Percentiles rank a stretch among this genome's conserved stretches.
phyloP scores from a whole-genome alignment of 441 rosid genomes.

The Melastoma candidum region DNA sequence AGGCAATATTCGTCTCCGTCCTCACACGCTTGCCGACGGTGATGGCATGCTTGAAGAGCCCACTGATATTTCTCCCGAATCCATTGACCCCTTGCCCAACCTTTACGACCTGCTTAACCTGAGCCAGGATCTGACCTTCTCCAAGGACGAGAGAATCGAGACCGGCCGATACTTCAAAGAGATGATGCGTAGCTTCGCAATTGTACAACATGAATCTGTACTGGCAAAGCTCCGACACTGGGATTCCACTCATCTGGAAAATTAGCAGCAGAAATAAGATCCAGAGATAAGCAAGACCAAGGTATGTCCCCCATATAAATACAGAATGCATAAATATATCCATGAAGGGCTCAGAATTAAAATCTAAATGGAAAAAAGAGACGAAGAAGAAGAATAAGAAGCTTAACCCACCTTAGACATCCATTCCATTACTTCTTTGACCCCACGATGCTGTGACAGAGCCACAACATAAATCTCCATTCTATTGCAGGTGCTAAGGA shows the following conservation, averaged over 20 bases:
- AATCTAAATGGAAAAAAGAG: not conserved
- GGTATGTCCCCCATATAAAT: no score
- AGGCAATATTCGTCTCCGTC: constrained; percentile 79
- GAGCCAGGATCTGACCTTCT: constrained; percentile 95
- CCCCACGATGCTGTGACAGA: constrained; percentile 90
- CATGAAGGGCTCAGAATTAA: not conserved
- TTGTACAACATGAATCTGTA: constrained; percentile 72
- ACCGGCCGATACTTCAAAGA: constrained; percentile 94
- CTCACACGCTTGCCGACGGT: constrained; percentile 88
- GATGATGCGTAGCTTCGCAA: constrained; percentile 77
- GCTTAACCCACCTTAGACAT: constrained; percentile 69
- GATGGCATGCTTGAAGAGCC: constrained; percentile 89
- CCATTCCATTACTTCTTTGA: constrained; percentile 97
- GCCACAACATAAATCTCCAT: constrained; percentile 98
- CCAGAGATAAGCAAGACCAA: not conserved
- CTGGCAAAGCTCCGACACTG: constrained; percentile 68
- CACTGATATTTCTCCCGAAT: constrained; percentile 81
- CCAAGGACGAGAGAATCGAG: constrained; percentile 93
- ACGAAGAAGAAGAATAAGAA: constrained; percentile 2
- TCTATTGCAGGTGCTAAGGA: constrained; percentile 94
- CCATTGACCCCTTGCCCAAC: constrained; percentile 88
- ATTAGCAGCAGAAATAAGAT: constrained; percentile 11
- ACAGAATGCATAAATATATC: not conserved
- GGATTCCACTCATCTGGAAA: constrained; percentile 78
- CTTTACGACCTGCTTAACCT: constrained; percentile 91